Base-by-base conservation (phyloP, 2,329 filamentous ascomycete genomes). In the Hyphodiscus sp. region DNA sequence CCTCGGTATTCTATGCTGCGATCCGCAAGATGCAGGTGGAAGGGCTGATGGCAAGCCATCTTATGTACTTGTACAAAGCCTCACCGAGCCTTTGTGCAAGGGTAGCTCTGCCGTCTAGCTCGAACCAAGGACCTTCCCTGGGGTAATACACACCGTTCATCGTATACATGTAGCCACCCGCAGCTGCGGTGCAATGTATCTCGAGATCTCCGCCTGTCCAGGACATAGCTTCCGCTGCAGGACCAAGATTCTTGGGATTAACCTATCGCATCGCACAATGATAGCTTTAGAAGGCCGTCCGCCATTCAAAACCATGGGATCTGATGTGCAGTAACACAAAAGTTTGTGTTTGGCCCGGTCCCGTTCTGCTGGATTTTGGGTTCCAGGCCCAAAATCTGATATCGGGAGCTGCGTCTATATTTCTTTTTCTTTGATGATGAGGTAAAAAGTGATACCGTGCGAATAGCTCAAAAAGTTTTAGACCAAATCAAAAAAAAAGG, bases 111-210 rank as follows among this genome's bases (percentile, higher is more conserved):
- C 57, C 48, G 19, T 49, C 38, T 58, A 29, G 20, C 54, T 62
- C 61, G 56, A 61, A 60, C 62, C 58, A 61, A 60, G 58, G 58
- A 59, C 55, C 60, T 61, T 59, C 58, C 50, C 53, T 54, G 49
- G 42, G 43, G 43, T 46, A 49, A 46, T 50, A 55, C 57, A 49
- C 42, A 52, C 51, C 55, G 52, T 58, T 55, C 53, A 47, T 55
- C 53, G 52, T 62, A 58, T 62, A 58, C 57, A 62, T 64, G 63
- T 65, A 61, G 57, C 56, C 55, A 58, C 52, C 62, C 63, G 63
- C 57, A 60, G 54, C 61, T 65, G 64, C 63, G 58, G 60, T 59
- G 58, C 56, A 57, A 38, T 13, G 5, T 38, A 38, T 38, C 33
- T 52, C 59, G 62, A 55, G 58, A 61, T 65, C 59, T 59, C 52